Evolutionary conservation across 495 filamentous ascomycete species (phyloP).

Genomic region (Podospora tetraspora): DNA sequence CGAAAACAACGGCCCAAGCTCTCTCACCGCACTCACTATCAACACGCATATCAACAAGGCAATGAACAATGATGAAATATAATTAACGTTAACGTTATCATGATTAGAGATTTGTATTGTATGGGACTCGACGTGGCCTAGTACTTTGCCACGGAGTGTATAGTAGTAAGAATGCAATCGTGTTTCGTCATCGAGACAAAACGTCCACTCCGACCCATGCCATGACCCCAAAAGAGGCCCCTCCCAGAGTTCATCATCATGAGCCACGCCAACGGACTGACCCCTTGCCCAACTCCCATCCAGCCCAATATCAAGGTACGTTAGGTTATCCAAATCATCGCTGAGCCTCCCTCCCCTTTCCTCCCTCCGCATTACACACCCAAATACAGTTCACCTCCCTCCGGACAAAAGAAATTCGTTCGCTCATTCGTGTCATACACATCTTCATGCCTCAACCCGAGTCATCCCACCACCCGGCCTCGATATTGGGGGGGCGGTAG

Average conservation of each 20-base stretch:
- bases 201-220: background rate
- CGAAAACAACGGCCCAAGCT: background rate
- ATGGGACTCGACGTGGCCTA: background rate
- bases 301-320: background rate
- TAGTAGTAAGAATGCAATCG: background rate
- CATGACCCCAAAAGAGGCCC: background rate
- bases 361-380: background rate
- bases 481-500: constrained; percentile 24
- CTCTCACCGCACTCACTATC: background rate
- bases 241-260: background rate
- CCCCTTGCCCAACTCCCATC: background rate
- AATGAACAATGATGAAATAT: background rate
- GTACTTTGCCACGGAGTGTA: background rate
- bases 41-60: background rate
- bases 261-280: background rate
- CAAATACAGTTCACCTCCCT: background rate
- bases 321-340: background rate
- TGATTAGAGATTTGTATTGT: constrained; percentile 13
- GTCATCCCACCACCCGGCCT: constrained; percentile 41
- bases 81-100: too few species aligned
- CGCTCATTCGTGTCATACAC: background rate
- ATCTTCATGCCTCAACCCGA: constrained; percentile 25
- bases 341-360: background rate
- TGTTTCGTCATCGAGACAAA: background rate
- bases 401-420: constrained; percentile 2